phyloP scores from a whole-genome alignment of 257 asterid species.

The Salvia rosmarinus region DNA sequence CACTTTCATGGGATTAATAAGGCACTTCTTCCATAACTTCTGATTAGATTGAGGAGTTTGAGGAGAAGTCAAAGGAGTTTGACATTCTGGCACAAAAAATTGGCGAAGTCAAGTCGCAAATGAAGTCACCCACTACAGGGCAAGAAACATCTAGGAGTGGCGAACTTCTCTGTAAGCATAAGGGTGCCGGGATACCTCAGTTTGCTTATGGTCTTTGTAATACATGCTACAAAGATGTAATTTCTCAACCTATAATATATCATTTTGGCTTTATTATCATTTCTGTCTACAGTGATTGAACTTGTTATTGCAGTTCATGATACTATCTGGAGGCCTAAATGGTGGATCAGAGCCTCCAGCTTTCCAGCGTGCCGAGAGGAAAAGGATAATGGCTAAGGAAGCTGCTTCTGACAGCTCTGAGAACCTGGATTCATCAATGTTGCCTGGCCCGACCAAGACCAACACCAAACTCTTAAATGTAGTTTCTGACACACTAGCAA shows the following conservation, averaged over 20 bases:
- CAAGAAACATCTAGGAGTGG: constrained; percentile 29
- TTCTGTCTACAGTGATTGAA: constrained; percentile 26
- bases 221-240: constrained; percentile 66
- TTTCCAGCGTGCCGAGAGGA: constrained; percentile 80
- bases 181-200: constrained; percentile 52
- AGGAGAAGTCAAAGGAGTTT: constrained; percentile 61
- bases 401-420: constrained; percentile 49
- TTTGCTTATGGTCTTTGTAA: constrained; percentile 85
- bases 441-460: constrained; percentile 33
- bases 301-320: constrained; percentile 59
- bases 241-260: constrained; percentile 21
- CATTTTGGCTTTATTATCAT: constrained; percentile 14
- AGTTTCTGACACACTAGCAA: constrained; percentile 30
- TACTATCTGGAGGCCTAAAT: constrained; percentile 84
- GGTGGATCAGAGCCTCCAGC: constrained; percentile 93
- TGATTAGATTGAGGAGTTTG: constrained; percentile 79
- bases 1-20: constrained; percentile 27
- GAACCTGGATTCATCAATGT: constrained; percentile 35
- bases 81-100: constrained; percentile 2
- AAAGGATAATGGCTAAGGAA: constrained; percentile 52
- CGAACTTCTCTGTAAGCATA: constrained; percentile 77
- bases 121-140: background rate
- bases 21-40: background rate
- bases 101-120: constrained; percentile 43
- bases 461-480: constrained; percentile 34